These are phyloP conservation scores for Globisporangium echinulatum DNA, from an alignment of 352 stramenopile species.

Conservation along the genomic window DNA sequence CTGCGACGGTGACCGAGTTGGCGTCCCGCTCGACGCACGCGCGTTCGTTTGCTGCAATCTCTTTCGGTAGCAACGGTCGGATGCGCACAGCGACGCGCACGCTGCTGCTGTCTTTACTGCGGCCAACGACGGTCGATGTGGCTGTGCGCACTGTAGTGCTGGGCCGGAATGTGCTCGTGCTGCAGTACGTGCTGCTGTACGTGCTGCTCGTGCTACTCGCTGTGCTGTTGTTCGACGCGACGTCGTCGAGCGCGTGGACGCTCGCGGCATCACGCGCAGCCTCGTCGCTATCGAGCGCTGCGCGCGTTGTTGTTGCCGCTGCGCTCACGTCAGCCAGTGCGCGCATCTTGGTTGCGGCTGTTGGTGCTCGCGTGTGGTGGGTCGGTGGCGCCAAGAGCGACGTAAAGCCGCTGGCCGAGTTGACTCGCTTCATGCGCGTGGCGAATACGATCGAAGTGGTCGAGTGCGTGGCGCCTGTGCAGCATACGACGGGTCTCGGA, in stretches of 20 bases:
- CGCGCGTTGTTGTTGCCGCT: too few species aligned
- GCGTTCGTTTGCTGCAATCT: constrained; percentile 44
- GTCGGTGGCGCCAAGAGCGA: constrained; percentile 11
- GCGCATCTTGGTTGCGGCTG: neutral
- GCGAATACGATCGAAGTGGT: neutral
- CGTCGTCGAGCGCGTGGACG: neutral
- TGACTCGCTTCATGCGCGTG: constrained; percentile 12
- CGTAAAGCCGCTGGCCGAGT: neutral
- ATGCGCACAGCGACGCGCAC: constrained; percentile 76
- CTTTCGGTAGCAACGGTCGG: constrained; percentile 69
- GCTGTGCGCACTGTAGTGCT: neutral
- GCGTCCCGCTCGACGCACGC: constrained; percentile 35
- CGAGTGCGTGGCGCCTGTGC: neutral
- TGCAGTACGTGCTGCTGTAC: neutral
- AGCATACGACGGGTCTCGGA: neutral
- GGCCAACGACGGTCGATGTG: neutral
- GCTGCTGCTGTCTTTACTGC: constrained; percentile 46
- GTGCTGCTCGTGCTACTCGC: neutral
- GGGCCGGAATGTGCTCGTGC: neutral
- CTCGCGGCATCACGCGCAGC: neutral
- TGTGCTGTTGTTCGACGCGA: constrained; percentile 5
- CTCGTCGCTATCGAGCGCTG: neutral
- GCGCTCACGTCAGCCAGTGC: neutral
- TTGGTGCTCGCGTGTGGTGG: constrained; percentile 1
- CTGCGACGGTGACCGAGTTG: constrained; percentile 31